Base-by-base conservation (phyloP, 345 rosid genomes). In the Gynandropsis gynandra region DNA sequence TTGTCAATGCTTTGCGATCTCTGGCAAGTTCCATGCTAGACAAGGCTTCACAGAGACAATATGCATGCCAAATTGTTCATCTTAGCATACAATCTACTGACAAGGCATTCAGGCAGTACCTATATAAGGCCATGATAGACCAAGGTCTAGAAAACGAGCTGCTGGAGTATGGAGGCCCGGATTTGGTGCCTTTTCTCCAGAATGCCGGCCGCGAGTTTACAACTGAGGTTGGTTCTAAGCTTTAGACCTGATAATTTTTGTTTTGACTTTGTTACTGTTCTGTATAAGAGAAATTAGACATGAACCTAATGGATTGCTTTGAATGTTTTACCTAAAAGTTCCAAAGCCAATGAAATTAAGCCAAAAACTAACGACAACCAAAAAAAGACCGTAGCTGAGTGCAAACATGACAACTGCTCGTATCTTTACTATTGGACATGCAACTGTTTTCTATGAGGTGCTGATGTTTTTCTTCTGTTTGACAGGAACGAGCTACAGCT, bases 81-180 rank as follows among this genome's bases (percentile, higher is more conserved):
- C 93, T 92, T 67, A 79, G 93, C 43, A 83, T 92, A 65, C 97
- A 87, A 53, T 82, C 98, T 50, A 72, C 90, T 56, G 98, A 92
- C 73, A 82, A 75, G 71, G 57, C 74, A 67, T 92, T 92, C 71
- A 96, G 85, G 48, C 84, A 85, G 74, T 85, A 79, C 67, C 77
- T 92, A 16, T 92, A 92, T 61, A 58, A 63, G 63, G 73, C 83
- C 51, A 79, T 92, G 95, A 78, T 92, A 45, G 83, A 83, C 68
- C 72, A 85, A 67, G 88, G 95, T 56, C 86, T 92, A 64, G 98
- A 92, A 70, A 63, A 85, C 56, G 97, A 92, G 80, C 79, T 92
- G 38, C 60, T 87, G 72, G 98, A 92, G 77, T 92, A 76, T 49
- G 98, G 98, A 56, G 98, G 98, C 54, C 84, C 93, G 12, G 98